Evolutionary conservation across 106 monocot species (phyloP).

Genomic region (Allium sativum): DNA sequence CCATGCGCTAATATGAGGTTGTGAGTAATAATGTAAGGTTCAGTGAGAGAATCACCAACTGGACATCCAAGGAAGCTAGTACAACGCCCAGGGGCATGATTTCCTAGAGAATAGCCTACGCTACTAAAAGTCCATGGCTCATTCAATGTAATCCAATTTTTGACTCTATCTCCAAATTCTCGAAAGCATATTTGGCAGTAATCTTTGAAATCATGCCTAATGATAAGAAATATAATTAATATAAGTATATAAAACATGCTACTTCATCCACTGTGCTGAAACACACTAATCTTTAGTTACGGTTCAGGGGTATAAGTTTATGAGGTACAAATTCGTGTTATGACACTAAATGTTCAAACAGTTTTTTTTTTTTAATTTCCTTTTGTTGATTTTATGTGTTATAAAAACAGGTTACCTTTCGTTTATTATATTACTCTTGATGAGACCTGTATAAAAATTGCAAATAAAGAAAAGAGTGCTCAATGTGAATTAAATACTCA

Average conservation of each 20-base stretch:
- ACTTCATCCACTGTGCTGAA: too few relatives aligned
- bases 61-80: not conserved
- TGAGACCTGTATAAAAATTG: too few relatives aligned
- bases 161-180: conserved; percentile 26
- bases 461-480: not conserved
- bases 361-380: too few relatives aligned
- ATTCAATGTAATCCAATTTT: conserved; percentile 26
- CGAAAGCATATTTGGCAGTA: conserved; percentile 11
- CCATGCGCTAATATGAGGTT: conserved; percentile 19
- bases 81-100: not conserved
- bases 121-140: conserved; percentile 10
- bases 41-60: conserved; percentile 3
- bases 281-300: too few relatives aligned
- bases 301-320: too few relatives aligned
- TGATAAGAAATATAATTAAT: not conserved
- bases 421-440: too few relatives aligned
- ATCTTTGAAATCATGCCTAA: conserved; percentile 18
- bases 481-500: conserved; percentile 1
- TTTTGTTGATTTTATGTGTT: too few relatives aligned
- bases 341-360: too few relatives aligned
- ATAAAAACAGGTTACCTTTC: too few relatives aligned
- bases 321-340: too few relatives aligned
- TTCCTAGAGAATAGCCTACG: not conserved
- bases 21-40: conserved; percentile 20
- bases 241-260: not conserved